Evolutionary conservation across 306 rosid species (phyloP).

Genomic region (Arachis hypogaea): DNA sequence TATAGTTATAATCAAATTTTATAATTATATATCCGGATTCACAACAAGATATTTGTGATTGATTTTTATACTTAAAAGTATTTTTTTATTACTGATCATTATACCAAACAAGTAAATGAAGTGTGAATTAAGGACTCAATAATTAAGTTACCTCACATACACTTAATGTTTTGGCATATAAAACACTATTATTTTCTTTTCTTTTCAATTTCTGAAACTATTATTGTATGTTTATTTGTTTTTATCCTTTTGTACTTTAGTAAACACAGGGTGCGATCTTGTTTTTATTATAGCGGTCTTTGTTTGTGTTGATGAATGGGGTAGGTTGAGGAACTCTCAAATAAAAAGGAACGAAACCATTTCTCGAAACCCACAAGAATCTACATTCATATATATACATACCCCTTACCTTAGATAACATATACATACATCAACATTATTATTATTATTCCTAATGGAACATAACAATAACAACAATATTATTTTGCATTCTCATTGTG

Average conservation of each 20-base stretch:
- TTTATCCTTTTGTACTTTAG: constrained; percentile 40
- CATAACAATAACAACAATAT: constrained; percentile 7
- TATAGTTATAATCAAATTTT: no score
- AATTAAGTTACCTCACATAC: no score
- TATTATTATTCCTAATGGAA: constrained; percentile 34
- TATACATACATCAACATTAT: background rate
- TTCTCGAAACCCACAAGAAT: constrained; percentile 37
- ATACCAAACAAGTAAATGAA: no score
- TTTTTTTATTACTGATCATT: no score
- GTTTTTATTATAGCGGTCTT: constrained; percentile 38
- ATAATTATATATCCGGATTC: no score
- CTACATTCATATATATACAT: background rate
- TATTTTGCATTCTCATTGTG: constrained; percentile 45
- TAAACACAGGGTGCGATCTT: constrained; percentile 35
- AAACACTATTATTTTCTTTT: background rate
- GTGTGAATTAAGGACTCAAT: no score
- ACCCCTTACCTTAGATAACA: no score
- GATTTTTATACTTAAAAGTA: no score
- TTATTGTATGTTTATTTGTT: background rate
- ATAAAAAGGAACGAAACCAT: constrained; percentile 24
- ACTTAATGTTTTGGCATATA: no score
- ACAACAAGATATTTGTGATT: no score
- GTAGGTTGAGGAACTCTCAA: constrained; percentile 11
- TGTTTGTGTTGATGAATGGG: constrained; percentile 8
- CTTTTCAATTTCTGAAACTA: constrained; percentile 1